Evolutionary conservation across 176 grass and related monocot genomes (phyloP), one percentile per base, ranked within the genome.

Genomic region (Urochloa ruziziensis): DNA sequence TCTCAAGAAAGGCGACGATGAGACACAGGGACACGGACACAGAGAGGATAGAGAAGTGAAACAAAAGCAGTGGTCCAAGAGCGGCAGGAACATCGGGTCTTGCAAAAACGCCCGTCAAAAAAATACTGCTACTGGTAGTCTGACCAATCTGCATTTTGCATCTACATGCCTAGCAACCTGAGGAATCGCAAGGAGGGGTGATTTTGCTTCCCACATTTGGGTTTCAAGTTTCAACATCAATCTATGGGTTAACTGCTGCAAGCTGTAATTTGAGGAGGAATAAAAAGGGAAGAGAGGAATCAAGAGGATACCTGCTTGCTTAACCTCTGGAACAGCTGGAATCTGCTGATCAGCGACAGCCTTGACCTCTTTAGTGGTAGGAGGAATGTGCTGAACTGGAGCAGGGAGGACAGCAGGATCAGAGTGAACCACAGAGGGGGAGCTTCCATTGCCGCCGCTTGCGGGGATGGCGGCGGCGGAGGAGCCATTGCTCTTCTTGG

Each of bases 1-100:
- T 82, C 83, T 82, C 73, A 86, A 86, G 78, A 82, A 90, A 82
- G 88, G 35, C 23, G 34, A 81, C 1, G n/a, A n/a, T n/a, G n/a
- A n/a, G n/a, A n/a, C n/a, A n/a, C n/a, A n/a, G n/a, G n/a, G n/a
- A n/a, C n/a, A n/a, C n/a, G n/a, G 63, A 39, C 62, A 66, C 62
- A 6, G 37, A 67, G 25, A 33, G 40, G 56, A 77, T 24, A 36
- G 74, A 35, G 8, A n/a, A 4, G 23, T 13, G 36, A 69, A 73
- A 72, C 79, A 60, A 67, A n/a, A 72, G 58, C 66, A 47, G 66
- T 83, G 79, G 83, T 74, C 67, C 73, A 77, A 66, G 29, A 48
- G 32, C 18, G 3, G 73, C 79, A 82, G 66, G 73, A 71, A 72
- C 66, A 49, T 40, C 69, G 84, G 69, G 13, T 33, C 67, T 10